Conservation (phyloP, 2,329 filamentous ascomycete species). For the Cryoendolithus antarcticus region DNA sequence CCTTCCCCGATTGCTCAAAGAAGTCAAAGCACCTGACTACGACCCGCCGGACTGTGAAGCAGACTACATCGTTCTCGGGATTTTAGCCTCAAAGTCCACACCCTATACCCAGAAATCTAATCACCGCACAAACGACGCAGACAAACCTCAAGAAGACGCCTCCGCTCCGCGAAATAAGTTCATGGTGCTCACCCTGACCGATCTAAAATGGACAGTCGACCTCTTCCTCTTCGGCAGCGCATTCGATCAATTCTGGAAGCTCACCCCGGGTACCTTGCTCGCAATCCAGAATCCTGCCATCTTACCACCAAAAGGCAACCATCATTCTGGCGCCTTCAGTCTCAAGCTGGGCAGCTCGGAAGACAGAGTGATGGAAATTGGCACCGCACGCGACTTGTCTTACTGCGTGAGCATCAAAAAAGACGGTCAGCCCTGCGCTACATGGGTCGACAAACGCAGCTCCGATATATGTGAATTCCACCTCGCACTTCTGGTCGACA, state of each 20-base stretch:
- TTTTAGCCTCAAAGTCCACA: constrained; percentile 78
- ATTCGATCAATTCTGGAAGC: constrained; percentile 86
- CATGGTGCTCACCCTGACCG: constrained; percentile 80
- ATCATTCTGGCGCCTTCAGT: constrained; percentile 72
- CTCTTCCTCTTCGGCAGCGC: constrained; percentile 85
- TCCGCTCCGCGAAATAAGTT: constrained; percentile 58
- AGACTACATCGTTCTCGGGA: constrained; percentile 79
- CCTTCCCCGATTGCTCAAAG: constrained; percentile 68
- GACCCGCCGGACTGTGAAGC: constrained; percentile 69
- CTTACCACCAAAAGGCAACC: constrained; percentile 69
- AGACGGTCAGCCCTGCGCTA: constrained; percentile 66
- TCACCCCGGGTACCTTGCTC: constrained; percentile 81
- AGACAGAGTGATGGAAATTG: constrained; percentile 83
- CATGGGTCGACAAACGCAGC: constrained; percentile 79
- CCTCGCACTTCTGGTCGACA: constrained; percentile 67
- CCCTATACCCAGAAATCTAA: constrained; percentile 50
- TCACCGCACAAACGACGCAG: constrained; percentile 33
- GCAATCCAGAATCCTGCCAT: constrained; percentile 89
- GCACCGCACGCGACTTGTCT: constrained; percentile 69
- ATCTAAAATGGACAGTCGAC: constrained; percentile 82
- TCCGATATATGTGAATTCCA: constrained; percentile 92
- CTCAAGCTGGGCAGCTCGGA: constrained; percentile 74
- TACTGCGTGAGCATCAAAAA: constrained; percentile 78
- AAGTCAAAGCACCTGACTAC: constrained; percentile 72
- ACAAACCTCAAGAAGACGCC: constrained; percentile 36